Base-by-base conservation (phyloP, 2,329 filamentous ascomycete species). In the Fusarium hainanense region DNA sequence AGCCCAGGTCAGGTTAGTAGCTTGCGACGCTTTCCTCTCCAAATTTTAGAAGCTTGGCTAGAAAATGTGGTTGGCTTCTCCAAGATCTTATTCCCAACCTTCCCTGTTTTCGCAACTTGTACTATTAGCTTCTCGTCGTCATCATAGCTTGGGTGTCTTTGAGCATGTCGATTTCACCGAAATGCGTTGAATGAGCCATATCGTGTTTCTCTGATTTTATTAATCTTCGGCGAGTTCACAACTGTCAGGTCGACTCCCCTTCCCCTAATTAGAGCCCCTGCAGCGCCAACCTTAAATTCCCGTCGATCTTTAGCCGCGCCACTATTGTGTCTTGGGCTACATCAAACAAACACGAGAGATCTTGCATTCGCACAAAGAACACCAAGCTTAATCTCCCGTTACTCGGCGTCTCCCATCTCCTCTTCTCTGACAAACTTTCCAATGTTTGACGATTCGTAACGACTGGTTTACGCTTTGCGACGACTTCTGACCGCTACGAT, bases 271-370 rank as follows among this genome's bases (percentile, higher is more conserved):
- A 58, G 40, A 54, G 43, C 60, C 64, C 68, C 65, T 71, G 68
- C 68, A 71, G 54, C 54, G 48, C 46, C 68, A 70, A 70, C 64
- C 68, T 71, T 71, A 71, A 65, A 61, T 66, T 28, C 58, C 41
- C 18, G 27, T 58, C 44, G 68, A 71, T 71, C 68, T 57, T 54
- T 57, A 42, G 64, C 68, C 71, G 68, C 68, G 68, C 68, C 68
- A 71, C 68, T 57, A 50, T 58, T 63, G 47, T 54, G 56, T 66
- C 60, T 63, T 52, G 54, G 55, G 49, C 54, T 63, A 66, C 68
- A 59, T 66, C 64, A 71, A 70, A 44, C 44, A 58, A 66, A 70
- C 65, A 71, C 68, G 68, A 71, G 68, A 71, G 56, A 71, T 71
- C 71, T 55, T 66, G 54, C 49, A 71, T 69, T 71, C 54, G 65